Evolutionary conservation across 1,139 yeast genomes (phyloP), one percentile per base, ranked within the genome.

Genomic region (Magnusiomyces sp.): DNA sequence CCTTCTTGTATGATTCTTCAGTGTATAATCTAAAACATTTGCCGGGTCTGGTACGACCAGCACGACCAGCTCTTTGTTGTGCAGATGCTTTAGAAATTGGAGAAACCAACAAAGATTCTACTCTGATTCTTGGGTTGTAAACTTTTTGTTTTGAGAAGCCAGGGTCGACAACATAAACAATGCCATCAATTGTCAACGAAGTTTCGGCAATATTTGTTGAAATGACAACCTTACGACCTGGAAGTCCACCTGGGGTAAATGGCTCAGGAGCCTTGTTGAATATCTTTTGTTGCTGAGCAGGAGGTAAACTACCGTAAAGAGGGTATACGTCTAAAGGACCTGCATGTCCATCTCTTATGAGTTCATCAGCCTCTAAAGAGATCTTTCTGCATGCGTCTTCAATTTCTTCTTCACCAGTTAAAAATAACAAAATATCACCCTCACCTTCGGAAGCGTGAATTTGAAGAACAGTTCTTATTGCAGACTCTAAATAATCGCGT

Each of bases 41-140:
- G 65, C 98, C 98, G 7, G 98, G 97, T 63, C 95, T 79, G 5
- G 98, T 92, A 79, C 98, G 94, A 74, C 98, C 98, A 52, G 98
- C 98, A 79, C 98, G 89, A 77, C 98, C 98, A 33, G 98, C 97
- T 71, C 98, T 80, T 70, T 92, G 98, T 68, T 90, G 97, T 1
- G 98, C 96, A 49, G 95, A 82, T 0, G 98, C 98, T 68, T 89
- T 92, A 14, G 97, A 90, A 56, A 92, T 90, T 44, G 98, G 98
- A 7, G 96, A 87, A 5, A 92, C 97, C 50, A 92, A 75, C 59
- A 92, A 74, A 0, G 97, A 89, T 67, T 92, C 97, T 23, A 92
- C 97, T 68, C 98, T 77, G 56, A 90, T 87, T 67, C 97, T 79
- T 46, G 98, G 98, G 66, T 92, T 92, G 71, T 90, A 92, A 50